These are phyloP conservation scores for Endothia cerciana DNA, from an alignment of 2,329 filamentous ascomycete genomes.

Conservation along the genomic window DNA sequence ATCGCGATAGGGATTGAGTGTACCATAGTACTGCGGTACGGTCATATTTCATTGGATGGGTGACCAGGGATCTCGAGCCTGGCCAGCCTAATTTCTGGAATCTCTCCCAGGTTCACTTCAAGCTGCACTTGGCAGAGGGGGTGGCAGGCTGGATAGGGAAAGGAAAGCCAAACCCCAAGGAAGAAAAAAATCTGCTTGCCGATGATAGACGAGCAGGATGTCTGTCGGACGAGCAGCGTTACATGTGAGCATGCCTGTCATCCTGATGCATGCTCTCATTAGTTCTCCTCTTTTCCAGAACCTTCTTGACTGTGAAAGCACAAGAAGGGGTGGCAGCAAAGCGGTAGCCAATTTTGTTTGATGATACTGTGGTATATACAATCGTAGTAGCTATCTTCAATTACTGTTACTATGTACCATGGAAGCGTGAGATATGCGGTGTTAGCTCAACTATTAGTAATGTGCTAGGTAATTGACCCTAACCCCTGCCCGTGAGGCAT, in stretches of 20 bases:
- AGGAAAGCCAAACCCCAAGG: neutral
- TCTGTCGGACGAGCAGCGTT: neutral
- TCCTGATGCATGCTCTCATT: neutral
- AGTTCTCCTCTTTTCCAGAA: neutral
- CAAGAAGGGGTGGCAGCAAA: too few species aligned
- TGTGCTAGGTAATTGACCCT: too few species aligned
- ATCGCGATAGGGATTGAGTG: neutral
- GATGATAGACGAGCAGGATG: neutral
- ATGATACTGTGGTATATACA: too few species aligned
- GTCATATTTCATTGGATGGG: neutral
- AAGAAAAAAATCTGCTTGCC: neutral
- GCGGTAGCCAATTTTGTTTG: too few species aligned
- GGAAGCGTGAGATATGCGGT: too few species aligned
- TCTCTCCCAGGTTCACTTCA: neutral
- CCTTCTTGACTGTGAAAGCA: neutral
- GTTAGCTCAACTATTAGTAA: too few species aligned
- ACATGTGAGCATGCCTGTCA: neutral
- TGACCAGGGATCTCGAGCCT: neutral
- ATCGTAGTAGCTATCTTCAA: too few species aligned
- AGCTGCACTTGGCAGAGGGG: neutral
- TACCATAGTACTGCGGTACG: neutral
- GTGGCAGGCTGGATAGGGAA: neutral
- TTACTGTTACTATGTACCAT: too few species aligned
- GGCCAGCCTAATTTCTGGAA: neutral
- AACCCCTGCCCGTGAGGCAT: too few species aligned